A percentile compares a stretch with the other conserved stretches of the same genome.
These are phyloP conservation scores for Sporisorium sorghi DNA, from an alignment of 1,284 basidiomycete species.

Conservation along the genomic window DNA sequence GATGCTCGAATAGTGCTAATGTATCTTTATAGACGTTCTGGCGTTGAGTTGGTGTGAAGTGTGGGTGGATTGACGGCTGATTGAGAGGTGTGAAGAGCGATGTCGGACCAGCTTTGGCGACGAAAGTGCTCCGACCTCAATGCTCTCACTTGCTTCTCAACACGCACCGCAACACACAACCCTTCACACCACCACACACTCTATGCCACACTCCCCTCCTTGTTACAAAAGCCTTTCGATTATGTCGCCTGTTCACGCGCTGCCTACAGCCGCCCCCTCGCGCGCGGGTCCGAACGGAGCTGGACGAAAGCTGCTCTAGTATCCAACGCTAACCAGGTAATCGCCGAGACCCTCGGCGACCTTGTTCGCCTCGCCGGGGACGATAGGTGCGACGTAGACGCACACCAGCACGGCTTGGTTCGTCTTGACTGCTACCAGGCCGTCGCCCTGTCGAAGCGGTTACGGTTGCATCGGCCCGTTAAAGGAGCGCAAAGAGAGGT, in stretches of 20 bases:
- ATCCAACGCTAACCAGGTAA: constrained; percentile 64
- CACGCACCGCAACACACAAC: no score
- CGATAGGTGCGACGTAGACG: constrained; percentile 78
- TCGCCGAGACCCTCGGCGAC: constrained; percentile 75
- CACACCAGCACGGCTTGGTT: constrained; percentile 86
- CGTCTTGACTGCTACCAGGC: constrained; percentile 85
- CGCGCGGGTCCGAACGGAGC: neutral
- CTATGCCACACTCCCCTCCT: no score
- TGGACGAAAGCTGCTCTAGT: constrained; percentile 37
- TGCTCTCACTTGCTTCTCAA: no score
- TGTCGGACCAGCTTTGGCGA: no score
- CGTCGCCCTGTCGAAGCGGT: constrained; percentile 76
- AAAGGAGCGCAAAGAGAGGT: no score
- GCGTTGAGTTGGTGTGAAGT: no score
- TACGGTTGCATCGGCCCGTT: no score
- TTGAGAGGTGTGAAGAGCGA: neutral
- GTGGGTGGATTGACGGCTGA: neutral
- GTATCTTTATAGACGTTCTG: neutral
- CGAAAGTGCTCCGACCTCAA: no score
- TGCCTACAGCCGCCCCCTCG: neutral
- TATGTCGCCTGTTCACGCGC: no score
- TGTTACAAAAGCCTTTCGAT: neutral
- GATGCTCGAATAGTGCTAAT: no score
- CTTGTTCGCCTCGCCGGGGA: constrained; percentile 78
- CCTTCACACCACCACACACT: no score